phyloP scores from a whole-genome alignment of 306 rosid species.

The Elaeagnus macrophylla region DNA sequence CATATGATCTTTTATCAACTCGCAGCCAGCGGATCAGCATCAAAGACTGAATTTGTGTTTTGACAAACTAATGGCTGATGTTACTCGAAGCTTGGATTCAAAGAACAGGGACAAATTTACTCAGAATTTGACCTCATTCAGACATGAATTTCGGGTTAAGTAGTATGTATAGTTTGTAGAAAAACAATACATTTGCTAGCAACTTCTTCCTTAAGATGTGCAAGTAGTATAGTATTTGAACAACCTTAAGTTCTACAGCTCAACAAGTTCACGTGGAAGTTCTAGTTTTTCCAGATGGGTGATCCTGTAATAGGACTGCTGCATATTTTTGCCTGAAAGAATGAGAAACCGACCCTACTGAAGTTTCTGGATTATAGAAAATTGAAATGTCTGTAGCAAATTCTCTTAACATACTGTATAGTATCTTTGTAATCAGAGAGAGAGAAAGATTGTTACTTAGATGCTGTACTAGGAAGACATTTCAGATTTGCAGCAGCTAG shows the following conservation, averaged over 20 bases:
- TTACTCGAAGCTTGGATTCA: slow-evolving; percentile 54
- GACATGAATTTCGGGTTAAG: slow-evolving; percentile 49
- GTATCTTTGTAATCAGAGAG: slow-evolving; percentile 4
- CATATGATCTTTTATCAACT: slow-evolving; percentile 2
- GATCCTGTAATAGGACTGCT: no score
- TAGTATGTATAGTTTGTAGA: slow-evolving; percentile 8
- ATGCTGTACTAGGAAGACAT: slow-evolving; percentile 3
- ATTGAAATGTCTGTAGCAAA: slow-evolving; percentile 6
- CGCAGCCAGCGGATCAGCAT: slow-evolving; percentile 52
- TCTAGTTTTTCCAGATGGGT: no score
- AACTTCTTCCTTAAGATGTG: background rate
- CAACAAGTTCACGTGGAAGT: no score
- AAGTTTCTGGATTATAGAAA: background rate
- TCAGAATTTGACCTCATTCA: slow-evolving; percentile 45
- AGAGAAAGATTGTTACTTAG: slow-evolving; percentile 7
- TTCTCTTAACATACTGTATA: slow-evolving; percentile 14
- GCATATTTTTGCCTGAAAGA: no score
- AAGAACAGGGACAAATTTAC: slow-evolving; percentile 56
- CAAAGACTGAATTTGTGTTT: slow-evolving; percentile 46
- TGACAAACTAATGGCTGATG: slow-evolving; percentile 51
- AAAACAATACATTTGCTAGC: background rate
- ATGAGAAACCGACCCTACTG: no score
- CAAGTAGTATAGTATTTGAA: no score
- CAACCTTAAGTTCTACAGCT: no score
- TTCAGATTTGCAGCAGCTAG: slow-evolving; percentile 20